Evolutionary conservation across 2,329 filamentous ascomycete species (phyloP), one percentile per base, ranked within the genome.

Genomic region (Geoglossum cookeanum): DNA sequence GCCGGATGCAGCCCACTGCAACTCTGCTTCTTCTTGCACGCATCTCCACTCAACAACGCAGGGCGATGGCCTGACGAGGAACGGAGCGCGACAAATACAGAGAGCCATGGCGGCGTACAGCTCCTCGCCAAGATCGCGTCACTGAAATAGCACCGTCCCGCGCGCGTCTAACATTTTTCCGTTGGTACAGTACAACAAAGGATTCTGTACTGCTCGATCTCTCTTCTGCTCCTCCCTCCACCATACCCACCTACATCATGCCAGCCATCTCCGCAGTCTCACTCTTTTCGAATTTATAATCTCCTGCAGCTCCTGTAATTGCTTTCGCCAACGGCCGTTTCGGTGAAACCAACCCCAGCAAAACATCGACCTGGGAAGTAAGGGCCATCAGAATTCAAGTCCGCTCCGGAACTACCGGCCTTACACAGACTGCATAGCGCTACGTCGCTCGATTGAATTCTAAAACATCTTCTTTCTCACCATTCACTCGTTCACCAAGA

Each of bases 401-500:
- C 17, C 30, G 11, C n/a, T 32, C 6, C 49, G 49, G 49, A 53
- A 35, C 15, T 32, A 35, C 49, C 49, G 30, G 48, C 39, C 39
- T 15, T 42, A 15, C 30, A 32, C 49, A 9, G 5, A 53, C 49
- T 3, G 30, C n/a, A 9, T 17, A 45, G 5, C 17, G n/a, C 5
- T 22, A 45, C 42, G n/a, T 53, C n/a, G 35, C 49, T 30, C 7
- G 15, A 35, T 22, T 53, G 49, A 53, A 53, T 30, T 17, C 15
- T 53, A 35, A 17, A 35, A 37, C 17, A 13, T 49, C 13, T 9
- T 35, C 44, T 22, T 15, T 29, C 33, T 35, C 30, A 35, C 30
- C 3, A 53, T n/a, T n/a, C 49, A 6, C 8, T 17, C 13, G 13
- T 56, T 55, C 33, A 45, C 59, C 64, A 67, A 61, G 52, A 69